Evolutionary conservation across 2,329 filamentous ascomycete genomes (phyloP).

Genomic region (Daldinia sp.): DNA sequence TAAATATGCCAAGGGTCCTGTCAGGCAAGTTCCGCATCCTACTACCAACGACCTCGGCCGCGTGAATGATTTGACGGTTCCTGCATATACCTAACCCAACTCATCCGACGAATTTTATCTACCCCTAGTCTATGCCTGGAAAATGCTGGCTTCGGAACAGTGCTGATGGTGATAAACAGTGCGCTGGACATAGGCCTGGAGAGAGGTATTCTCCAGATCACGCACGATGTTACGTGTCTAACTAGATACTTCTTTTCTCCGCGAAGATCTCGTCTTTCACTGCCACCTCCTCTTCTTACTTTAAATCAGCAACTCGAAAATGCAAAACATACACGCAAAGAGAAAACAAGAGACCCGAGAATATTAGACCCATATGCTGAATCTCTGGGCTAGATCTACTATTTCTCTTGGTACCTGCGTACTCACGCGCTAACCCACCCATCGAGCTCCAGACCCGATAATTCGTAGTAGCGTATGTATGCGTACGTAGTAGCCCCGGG

Average conservation of each 20-base stretch:
- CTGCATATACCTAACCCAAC: constrained; percentile 12
- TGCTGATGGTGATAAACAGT: neutral
- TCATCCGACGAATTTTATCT: constrained; percentile 2
- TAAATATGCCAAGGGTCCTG: constrained; percentile 4
- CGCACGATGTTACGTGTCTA: constrained; percentile 10
- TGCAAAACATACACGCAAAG: neutral
- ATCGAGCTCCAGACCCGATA: neutral
- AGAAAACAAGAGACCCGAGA: neutral
- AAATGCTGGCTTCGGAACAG: neutral
- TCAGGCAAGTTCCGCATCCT: constrained; percentile 29
- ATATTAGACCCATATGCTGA: neutral
- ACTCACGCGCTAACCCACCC: neutral
- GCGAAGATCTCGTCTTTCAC: constrained; percentile 5
- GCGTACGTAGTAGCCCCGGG: neutral
- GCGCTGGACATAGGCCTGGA: constrained; percentile 6
- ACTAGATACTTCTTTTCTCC: constrained; percentile 1
- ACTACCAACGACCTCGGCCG: constrained; percentile 14
- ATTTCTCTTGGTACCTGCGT: neutral
- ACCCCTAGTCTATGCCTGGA: neutral
- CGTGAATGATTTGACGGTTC: constrained; percentile 12
- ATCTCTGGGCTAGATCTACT: neutral
- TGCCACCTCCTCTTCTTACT: constrained; percentile 1
- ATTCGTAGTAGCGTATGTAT: neutral
- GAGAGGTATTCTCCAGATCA: neutral
- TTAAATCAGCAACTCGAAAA: neutral